These are phyloP conservation scores for Auricularia heimuer DNA, from an alignment of 768 basidiomycete genomes.

Conservation along the genomic window DNA sequence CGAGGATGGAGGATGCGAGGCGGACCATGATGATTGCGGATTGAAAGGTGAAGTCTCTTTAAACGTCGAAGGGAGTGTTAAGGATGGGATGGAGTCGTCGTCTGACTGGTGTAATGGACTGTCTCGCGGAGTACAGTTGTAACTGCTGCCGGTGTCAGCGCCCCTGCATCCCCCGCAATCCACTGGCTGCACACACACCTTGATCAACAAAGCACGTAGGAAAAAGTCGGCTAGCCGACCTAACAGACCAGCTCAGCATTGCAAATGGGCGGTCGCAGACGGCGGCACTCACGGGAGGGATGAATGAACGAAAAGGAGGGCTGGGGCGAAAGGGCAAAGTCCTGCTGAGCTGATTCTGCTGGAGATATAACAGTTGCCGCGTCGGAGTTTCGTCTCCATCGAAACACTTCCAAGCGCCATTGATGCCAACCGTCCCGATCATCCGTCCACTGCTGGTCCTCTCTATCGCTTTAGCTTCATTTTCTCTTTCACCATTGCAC, in stretches of 20 bases:
- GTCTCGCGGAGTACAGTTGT: background rate
- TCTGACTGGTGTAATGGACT: background rate
- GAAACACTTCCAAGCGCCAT: background rate
- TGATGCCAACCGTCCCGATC: background rate
- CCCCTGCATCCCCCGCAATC: background rate
- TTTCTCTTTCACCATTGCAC: too few relatives aligned
- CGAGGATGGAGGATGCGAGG: background rate
- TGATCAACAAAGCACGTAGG: slow-evolving; percentile 2
- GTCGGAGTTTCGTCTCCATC: background rate
- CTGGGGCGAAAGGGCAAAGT: background rate
- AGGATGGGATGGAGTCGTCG: background rate
- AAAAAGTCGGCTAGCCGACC: slow-evolving; percentile 3
- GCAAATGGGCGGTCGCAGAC: background rate
- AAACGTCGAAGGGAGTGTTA: background rate
- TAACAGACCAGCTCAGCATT: background rate
- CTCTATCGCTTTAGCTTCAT: too few relatives aligned
- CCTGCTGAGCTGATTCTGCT: background rate
- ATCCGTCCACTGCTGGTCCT: too few relatives aligned
- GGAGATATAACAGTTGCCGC: background rate
- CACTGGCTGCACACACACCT: background rate
- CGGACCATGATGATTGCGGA: slow-evolving; percentile 1
- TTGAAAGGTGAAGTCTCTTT: background rate
- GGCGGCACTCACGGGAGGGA: background rate
- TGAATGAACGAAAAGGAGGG: slow-evolving; percentile 1
- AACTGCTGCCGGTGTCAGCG: background rate